Conservation (phyloP, 192 early-diverging fungal genomes). For the Backusella morwellensis region DNA sequence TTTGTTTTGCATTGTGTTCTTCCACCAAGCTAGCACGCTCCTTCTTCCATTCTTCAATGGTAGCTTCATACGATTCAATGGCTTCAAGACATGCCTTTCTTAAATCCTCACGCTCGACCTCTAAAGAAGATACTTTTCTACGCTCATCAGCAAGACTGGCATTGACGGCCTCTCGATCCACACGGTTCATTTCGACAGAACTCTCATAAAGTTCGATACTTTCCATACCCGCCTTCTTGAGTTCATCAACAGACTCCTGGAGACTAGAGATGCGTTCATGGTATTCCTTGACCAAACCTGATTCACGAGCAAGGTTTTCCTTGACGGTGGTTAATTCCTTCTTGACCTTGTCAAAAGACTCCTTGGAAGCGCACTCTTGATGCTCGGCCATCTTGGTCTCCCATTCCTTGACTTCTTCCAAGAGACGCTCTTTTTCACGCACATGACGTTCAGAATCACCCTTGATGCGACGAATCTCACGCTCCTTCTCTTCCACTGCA, state of each 20-base stretch:
- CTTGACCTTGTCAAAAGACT: slow-evolving; percentile 30
- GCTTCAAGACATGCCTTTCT: slow-evolving; percentile 43
- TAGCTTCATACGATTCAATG: slow-evolving; percentile 45
- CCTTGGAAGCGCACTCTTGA: slow-evolving; percentile 19
- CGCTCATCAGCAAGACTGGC: slow-evolving; percentile 29
- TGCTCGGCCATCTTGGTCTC: slow-evolving; percentile 17
- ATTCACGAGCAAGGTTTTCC: slow-evolving; percentile 25
- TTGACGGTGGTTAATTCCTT: slow-evolving; percentile 15
- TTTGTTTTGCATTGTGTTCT: slow-evolving; percentile 22
- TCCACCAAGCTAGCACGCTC: slow-evolving; percentile 27
- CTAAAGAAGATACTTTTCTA: slow-evolving; percentile 23
- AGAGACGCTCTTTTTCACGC: slow-evolving; percentile 31
- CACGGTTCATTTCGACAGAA: slow-evolving; percentile 35
- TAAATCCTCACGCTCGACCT: slow-evolving; percentile 35
- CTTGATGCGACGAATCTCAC: slow-evolving; percentile 31
- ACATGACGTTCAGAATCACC: slow-evolving; percentile 23
- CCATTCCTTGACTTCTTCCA: slow-evolving; percentile 23
- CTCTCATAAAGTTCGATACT: slow-evolving; percentile 45
- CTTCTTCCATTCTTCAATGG: slow-evolving; percentile 39
- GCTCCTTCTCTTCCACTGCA: slow-evolving; percentile 36
- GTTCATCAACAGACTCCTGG: slow-evolving; percentile 32
- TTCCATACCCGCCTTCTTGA: slow-evolving; percentile 45
- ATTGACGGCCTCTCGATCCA: slow-evolving; percentile 38
- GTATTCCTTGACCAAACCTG: slow-evolving; percentile 10
- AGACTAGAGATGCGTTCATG: slow-evolving; percentile 16